Percentiles rank a stretch among this genome's conserved stretches.
Conservation (phyloP, 148 eudicot species). For the Arbutus unedo region DNA sequence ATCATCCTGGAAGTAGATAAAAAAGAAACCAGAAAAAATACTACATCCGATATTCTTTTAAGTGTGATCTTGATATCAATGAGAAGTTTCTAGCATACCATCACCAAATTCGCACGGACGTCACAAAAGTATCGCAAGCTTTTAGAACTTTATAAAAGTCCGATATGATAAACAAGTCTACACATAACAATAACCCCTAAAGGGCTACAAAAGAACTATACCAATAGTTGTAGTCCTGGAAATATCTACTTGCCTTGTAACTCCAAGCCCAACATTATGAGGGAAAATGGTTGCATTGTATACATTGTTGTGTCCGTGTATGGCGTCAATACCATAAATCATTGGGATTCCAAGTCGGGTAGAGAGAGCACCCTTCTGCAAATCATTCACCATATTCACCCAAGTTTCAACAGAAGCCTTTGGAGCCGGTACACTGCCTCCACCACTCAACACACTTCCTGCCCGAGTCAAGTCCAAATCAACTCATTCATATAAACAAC, state of each 20-base stretch:
- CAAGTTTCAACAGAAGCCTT: slow-evolving; percentile 17
- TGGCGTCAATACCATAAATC: slow-evolving; percentile 23
- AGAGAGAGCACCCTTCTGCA: slow-evolving; percentile 19
- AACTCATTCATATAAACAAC: not conserved
- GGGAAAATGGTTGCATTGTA: slow-evolving; percentile 22
- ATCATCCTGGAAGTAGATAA: not conserved
- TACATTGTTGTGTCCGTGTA: slow-evolving; percentile 22
- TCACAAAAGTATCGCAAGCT: not conserved
- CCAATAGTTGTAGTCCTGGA: not conserved
- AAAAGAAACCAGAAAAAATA: not conserved
- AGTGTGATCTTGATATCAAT: not conserved
- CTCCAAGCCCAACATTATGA: slow-evolving; percentile 24
- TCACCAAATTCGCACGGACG: not conserved
- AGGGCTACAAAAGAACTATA: not conserved
- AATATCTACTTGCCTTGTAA: slow-evolving; percentile 18
- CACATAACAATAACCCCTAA: not conserved
- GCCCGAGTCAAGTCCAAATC: not conserved
- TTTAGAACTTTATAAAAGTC: not conserved
- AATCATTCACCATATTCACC: slow-evolving; percentile 18
- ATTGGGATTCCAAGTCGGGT: slow-evolving; percentile 24
- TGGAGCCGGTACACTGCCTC: slow-evolving; percentile 19
- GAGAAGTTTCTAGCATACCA: not conserved
- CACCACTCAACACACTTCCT: slow-evolving; percentile 22
- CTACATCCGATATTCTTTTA: not conserved
- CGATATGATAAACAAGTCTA: not conserved